These are phyloP conservation scores for Tricholoma matsutake DNA, from an alignment of 768 basidiomycete species.

Conservation along the genomic window DNA sequence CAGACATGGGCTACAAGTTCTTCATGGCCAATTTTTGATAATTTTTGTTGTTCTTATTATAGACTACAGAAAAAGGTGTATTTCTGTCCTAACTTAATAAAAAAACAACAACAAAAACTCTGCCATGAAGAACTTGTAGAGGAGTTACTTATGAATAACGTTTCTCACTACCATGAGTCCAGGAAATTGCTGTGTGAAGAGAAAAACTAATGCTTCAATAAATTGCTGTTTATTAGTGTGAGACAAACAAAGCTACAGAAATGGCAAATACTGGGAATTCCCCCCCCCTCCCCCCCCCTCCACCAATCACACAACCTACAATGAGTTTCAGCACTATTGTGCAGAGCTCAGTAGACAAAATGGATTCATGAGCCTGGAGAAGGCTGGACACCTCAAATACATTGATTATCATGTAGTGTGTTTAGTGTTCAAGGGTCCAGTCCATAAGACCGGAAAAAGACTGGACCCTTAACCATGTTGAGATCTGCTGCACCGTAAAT, in stretches of 20 bases:
- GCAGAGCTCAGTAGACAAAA: too few species aligned
- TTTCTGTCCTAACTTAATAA: not conserved
- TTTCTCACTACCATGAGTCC: not conserved
- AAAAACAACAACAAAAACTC: not conserved
- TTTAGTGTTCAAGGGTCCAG: too few species aligned
- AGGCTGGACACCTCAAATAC: too few species aligned
- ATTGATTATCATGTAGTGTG: too few species aligned
- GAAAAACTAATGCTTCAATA: not conserved
- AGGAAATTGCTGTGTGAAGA: not conserved
- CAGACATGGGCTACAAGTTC: not conserved
- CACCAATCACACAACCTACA: too few species aligned
- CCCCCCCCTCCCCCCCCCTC: too few species aligned
- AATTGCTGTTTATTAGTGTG: not conserved
- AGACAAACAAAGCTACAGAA: not conserved
- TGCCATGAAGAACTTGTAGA: not conserved
- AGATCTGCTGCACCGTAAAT: too few species aligned
- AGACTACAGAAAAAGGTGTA: not conserved
- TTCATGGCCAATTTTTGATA: not conserved
- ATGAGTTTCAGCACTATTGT: too few species aligned
- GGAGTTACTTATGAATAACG: not conserved
- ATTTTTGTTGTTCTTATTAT: not conserved
- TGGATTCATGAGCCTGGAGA: too few species aligned
- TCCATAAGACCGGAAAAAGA: too few species aligned
- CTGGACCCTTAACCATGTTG: too few species aligned
- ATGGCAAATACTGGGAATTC: not conserved